Conservation (phyloP, 2,329 filamentous ascomycete species). For the Sarocladium oryzae region DNA sequence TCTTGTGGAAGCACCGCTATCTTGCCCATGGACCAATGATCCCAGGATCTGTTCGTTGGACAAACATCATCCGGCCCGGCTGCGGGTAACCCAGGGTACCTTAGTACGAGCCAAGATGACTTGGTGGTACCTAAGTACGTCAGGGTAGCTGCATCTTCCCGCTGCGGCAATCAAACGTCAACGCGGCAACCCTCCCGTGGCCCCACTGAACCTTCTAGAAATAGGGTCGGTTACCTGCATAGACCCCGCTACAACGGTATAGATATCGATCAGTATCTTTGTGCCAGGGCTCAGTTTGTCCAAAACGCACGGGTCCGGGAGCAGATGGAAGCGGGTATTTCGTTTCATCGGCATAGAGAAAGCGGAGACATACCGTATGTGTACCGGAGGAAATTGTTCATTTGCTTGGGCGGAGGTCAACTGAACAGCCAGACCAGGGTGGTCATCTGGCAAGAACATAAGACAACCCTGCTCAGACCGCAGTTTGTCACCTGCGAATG, state of each 20-base stretch:
- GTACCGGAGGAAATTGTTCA: background rate
- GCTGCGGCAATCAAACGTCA: slow-evolving; percentile 1
- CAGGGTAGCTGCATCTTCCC: background rate
- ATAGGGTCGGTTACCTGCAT: slow-evolving; percentile 27
- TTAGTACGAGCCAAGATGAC: no score
- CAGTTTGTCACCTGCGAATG: background rate
- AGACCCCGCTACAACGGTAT: slow-evolving; percentile 22
- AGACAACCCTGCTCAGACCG: no score
- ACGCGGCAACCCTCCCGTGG: slow-evolving; percentile 1
- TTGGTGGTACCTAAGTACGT: background rate
- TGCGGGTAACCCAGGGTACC: no score
- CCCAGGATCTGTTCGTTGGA: no score
- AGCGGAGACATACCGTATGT: background rate
- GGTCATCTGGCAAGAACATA: no score
- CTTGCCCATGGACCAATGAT: no score
- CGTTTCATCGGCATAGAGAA: background rate
- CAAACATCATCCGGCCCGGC: no score
- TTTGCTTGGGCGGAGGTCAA: no score
- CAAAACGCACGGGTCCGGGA: background rate
- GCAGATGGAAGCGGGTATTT: background rate
- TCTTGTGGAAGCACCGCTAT: no score
- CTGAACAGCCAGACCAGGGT: no score
- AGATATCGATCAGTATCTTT: background rate
- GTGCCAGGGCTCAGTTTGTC: background rate
- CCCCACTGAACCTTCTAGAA: slow-evolving; percentile 43